Conservation (phyloP, 305 asterid species). For the Fraxinus platypoda region DNA sequence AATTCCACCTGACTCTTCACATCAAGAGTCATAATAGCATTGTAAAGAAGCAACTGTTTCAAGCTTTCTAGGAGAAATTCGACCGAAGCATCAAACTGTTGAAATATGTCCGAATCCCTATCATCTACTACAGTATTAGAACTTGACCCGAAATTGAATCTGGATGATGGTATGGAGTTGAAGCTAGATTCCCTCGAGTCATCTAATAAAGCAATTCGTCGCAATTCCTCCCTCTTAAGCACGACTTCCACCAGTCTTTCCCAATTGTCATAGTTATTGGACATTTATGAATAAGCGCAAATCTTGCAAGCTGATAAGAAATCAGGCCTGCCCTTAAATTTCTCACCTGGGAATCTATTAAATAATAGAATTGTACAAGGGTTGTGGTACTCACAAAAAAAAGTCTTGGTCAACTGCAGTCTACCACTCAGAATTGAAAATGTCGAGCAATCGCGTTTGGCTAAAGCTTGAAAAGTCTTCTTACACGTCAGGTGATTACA, state of each 20-base stretch:
- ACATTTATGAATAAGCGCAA: neutral
- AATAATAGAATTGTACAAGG: too few species aligned
- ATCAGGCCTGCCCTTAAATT: neutral
- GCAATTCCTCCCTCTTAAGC: neutral
- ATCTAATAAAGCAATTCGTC: neutral
- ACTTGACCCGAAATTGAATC: neutral
- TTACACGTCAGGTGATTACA: too few species aligned
- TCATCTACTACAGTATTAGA: neutral
- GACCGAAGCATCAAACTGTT: slow-evolving; percentile 35
- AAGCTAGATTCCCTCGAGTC: neutral
- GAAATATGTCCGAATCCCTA: neutral
- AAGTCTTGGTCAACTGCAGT: too few species aligned
- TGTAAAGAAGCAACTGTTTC: slow-evolving; percentile 46
- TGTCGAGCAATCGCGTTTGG: too few species aligned
- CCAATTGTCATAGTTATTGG: neutral
- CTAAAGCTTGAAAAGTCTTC: too few species aligned
- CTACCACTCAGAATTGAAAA: too few species aligned
- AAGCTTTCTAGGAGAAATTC: slow-evolving; percentile 55
- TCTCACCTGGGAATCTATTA: neutral
- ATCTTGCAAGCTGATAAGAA: neutral
- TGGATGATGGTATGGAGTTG: neutral
- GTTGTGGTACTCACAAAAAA: too few species aligned
- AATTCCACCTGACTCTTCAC: slow-evolving; percentile 38
- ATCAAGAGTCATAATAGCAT: slow-evolving; percentile 38
- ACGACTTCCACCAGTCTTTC: neutral